Base-by-base conservation (phyloP, 176 grass and related monocot species). In the Musa schizocarpa region DNA sequence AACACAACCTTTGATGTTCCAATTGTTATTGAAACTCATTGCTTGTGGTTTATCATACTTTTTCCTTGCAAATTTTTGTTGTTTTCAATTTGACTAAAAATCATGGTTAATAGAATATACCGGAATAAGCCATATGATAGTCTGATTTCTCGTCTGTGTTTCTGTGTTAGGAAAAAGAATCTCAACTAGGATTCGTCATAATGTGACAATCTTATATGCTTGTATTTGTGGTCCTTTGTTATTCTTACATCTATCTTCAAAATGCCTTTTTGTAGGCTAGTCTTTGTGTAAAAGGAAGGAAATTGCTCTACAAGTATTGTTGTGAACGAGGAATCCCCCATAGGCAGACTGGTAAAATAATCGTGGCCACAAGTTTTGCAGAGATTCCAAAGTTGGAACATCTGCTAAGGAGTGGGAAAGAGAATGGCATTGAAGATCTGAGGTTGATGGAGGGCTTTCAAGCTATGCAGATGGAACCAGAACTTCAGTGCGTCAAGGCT, bases 251-350 rank as follows among this genome's bases (percentile, higher is more conserved):
- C 24, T 24, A 24, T 43, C 34, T 43, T 43, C 34, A 6, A 43
- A 43, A 43, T 43, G 34, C 4, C n/a, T 16, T 76, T 78, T 59
- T 84, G 61, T 85, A 98, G 94, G 88, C 88, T 67, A 87, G 29
- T 50, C 83, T 98, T 81, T 98, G 94, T 79, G 80, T 91, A 68
- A 85, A 78, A 77, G 90, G 94, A 85, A 93, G 71, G 81, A 88
- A 98, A 81, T 79, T 98, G 85, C 88, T 98, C 68, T 98, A 98
- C 80, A 87, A 87, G 16, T 98, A 98, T 67, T 98, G 94, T 54
- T 20, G 43, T 49, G 94, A 93, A 27, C 79, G 88, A 83, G 86
- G 78, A 63, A 90, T 98, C 53, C 82, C 94, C 64, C 88, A 98
- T 75, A 85, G 87, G 83, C 54, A 64, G 82, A 87, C 83, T 9